phyloP scores from a whole-genome alignment of 768 basidiomycete species.

The Pleurotus djamor region DNA sequence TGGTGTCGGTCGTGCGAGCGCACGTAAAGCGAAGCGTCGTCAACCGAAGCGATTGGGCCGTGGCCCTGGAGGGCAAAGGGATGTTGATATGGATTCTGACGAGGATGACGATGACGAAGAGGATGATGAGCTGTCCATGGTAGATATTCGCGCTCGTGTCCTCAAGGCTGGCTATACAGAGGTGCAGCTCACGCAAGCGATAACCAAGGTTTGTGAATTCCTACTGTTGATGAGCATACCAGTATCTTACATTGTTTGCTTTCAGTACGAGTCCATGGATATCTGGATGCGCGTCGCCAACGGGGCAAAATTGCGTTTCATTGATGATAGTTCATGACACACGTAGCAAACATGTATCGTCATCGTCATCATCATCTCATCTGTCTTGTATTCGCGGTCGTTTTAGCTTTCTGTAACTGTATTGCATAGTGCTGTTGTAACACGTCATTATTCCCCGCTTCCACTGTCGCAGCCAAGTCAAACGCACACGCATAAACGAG shows the following conservation, averaged over 20 bases:
- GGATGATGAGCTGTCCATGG: slow-evolving; percentile 71
- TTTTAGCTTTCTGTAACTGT: not conserved
- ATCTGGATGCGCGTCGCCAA: slow-evolving; percentile 84
- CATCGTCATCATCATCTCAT: not conserved
- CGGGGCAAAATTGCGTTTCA: slow-evolving; percentile 77
- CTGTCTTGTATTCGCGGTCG: not conserved
- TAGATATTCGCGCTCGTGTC: slow-evolving; percentile 86
- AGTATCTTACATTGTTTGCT: slow-evolving; percentile 9
- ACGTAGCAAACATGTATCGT: not conserved
- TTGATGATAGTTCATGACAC: slow-evolving; percentile 21
- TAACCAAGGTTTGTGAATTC: slow-evolving; percentile 58
- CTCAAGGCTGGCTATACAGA: slow-evolving; percentile 90
- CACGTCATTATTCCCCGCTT: not conserved
- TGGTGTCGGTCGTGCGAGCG: slow-evolving; percentile 30
- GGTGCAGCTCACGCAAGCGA: slow-evolving; percentile 83
- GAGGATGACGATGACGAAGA: slow-evolving; percentile 56
- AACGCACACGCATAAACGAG: not conserved
- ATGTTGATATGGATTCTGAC: slow-evolving; percentile 69
- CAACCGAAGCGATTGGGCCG: slow-evolving; percentile 57
- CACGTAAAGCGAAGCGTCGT: slow-evolving; percentile 27
- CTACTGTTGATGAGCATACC: not conserved
- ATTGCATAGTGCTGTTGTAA: not conserved
- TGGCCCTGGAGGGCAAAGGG: slow-evolving; percentile 69
- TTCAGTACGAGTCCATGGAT: slow-evolving; percentile 84
- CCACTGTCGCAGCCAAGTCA: not conserved